Conservation (phyloP, 176 grass and related monocot species). For the Zea luxurians region DNA sequence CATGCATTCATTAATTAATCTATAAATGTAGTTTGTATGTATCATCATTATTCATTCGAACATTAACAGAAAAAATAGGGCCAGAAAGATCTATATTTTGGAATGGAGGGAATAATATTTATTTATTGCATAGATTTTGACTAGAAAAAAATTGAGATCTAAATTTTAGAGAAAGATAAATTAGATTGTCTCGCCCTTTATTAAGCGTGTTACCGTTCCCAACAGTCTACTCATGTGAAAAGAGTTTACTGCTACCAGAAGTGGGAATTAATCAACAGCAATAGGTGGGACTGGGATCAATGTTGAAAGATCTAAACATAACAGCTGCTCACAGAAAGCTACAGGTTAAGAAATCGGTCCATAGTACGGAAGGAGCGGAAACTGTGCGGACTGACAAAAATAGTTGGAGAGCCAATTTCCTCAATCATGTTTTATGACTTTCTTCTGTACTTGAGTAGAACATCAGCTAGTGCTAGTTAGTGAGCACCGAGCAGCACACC, state of each 20-base stretch:
- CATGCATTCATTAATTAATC: no score
- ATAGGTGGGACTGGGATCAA: slow-evolving; percentile 8
- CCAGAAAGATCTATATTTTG: no score
- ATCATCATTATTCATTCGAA: no score
- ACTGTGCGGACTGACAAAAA: not conserved
- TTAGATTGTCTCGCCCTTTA: no score
- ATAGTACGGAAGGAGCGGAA: slow-evolving; percentile 14
- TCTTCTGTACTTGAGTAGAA: slow-evolving; percentile 38
- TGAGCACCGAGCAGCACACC: slow-evolving; percentile 30
- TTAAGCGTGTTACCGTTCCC: no score
- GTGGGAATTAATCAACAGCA: slow-evolving; percentile 53
- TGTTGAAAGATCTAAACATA: slow-evolving; percentile 10
- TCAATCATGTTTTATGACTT: slow-evolving; percentile 14
- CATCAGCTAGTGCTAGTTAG: slow-evolving; percentile 37
- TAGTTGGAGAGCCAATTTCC: not conserved
- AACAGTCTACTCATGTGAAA: slow-evolving; percentile 38
- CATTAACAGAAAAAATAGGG: no score
- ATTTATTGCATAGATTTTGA: no score
- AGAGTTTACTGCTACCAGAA: slow-evolving; percentile 39
- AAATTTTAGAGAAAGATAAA: no score
- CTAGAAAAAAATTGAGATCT: no score
- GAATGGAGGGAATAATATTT: no score
- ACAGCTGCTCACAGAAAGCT: slow-evolving; percentile 18
- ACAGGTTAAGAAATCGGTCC: slow-evolving; percentile 6
- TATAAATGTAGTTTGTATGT: no score